phyloP scores from a whole-genome alignment of 768 basidiomycete genomes.

The Boletus tomentosulus region DNA sequence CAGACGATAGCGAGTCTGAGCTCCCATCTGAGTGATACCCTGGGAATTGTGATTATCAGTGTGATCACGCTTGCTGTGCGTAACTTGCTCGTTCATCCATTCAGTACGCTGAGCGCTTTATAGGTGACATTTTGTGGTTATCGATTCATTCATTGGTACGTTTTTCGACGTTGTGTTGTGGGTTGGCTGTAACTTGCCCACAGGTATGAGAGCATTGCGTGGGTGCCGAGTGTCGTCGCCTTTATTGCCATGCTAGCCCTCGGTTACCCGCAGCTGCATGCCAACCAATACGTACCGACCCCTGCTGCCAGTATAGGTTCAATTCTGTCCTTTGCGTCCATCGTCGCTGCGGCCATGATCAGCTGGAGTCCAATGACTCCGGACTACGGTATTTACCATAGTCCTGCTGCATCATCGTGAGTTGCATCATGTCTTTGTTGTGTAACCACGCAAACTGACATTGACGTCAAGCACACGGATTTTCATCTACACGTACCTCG shows the following conservation, averaged over 20 bases:
- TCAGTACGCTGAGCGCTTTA: not conserved
- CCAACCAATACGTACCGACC: slow-evolving; percentile 36
- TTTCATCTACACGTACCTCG: slow-evolving; percentile 44
- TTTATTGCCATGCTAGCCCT: slow-evolving; percentile 65
- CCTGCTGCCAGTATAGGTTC: slow-evolving; percentile 31
- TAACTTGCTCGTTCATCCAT: not conserved
- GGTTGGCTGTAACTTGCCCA: not conserved
- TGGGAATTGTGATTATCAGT: slow-evolving; percentile 33
- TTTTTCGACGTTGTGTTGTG: not conserved
- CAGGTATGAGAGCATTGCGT: slow-evolving; percentile 72
- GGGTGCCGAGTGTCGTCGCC: slow-evolving; percentile 72
- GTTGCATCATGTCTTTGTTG: slow-evolving; percentile 4
- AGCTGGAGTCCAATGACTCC: slow-evolving; percentile 42
- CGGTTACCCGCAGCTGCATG: slow-evolving; percentile 60
- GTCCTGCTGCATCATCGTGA: slow-evolving; percentile 57
- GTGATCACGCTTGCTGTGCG: slow-evolving; percentile 30
- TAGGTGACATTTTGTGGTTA: slow-evolving; percentile 65
- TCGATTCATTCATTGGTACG: slow-evolving; percentile 54
- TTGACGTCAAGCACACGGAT: slow-evolving; percentile 30
- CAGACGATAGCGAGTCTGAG: slow-evolving; percentile 53
- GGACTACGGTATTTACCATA: slow-evolving; percentile 49
- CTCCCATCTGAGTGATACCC: slow-evolving; percentile 24
- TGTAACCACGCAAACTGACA: not conserved
- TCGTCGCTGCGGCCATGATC: slow-evolving; percentile 41
- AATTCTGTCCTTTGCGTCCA: slow-evolving; percentile 43